Evolutionary conservation across 768 basidiomycete species (phyloP).

Genomic region (Rickenella mellea): DNA sequence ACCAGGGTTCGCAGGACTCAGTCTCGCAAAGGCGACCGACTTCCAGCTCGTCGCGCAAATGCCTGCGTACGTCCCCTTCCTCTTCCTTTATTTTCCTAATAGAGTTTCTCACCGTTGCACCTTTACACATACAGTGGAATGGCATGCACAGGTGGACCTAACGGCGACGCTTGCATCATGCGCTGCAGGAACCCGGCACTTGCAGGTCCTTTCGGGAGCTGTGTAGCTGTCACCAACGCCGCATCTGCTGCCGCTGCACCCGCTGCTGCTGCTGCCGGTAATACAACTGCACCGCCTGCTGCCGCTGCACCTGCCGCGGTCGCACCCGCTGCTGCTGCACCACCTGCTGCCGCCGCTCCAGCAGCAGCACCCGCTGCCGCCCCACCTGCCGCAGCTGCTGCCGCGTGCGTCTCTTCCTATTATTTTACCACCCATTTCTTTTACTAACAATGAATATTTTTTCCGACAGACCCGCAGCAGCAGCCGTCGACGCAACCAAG

Average conservation of each 20-base stretch:
- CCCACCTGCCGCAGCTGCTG: background rate
- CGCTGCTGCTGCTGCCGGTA: background rate
- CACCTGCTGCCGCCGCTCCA: too few relatives aligned
- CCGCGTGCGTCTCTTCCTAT: too few relatives aligned
- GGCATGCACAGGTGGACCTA: slow-evolving; percentile 7
- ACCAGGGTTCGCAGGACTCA: slow-evolving; percentile 4
- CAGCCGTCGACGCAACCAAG: background rate
- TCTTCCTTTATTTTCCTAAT: background rate
- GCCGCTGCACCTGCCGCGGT: background rate
- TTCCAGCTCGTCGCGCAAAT: slow-evolving; percentile 9
- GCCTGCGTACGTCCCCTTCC: slow-evolving; percentile 3
- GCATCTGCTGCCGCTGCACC: background rate
- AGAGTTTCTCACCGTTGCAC: background rate
- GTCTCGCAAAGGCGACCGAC: slow-evolving; percentile 7
- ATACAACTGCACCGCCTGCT: background rate
- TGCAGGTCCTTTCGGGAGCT: slow-evolving; percentile 11
- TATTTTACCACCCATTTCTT: background rate
- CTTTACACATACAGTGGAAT: background rate
- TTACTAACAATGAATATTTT: background rate
- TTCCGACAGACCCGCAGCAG: background rate
- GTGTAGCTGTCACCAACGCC: slow-evolving; percentile 3
- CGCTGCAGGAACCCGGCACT: slow-evolving; percentile 9
- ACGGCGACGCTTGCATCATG: slow-evolving; percentile 9
- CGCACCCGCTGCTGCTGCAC: background rate
- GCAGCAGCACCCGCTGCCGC: background rate